A percentile compares a stretch with the other conserved stretches of the same genome.
phyloP scores from a whole-genome alignment of 768 basidiomycete species.

The Clavulina sp. region DNA sequence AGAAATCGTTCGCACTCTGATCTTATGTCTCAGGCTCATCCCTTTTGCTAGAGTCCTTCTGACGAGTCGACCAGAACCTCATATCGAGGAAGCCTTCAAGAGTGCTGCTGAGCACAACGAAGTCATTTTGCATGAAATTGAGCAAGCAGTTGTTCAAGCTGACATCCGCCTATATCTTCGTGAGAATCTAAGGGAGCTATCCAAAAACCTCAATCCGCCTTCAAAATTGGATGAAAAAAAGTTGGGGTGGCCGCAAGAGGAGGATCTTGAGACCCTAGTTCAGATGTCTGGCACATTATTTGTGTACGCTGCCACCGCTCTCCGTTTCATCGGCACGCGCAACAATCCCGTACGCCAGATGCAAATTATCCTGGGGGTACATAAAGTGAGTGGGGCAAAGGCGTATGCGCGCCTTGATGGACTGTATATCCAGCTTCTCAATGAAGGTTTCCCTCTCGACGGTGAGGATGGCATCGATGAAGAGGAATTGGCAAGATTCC shows the following conservation, averaged over 20 bases:
- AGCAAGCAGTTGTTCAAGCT: neutral
- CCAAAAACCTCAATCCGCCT: neutral
- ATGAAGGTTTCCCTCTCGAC: no score
- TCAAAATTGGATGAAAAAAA: no score
- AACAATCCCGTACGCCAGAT: no score
- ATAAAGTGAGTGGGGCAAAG: no score
- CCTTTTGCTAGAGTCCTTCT: neutral
- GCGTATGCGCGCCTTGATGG: no score
- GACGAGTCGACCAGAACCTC: constrained; percentile 16
- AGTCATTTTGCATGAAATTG: constrained; percentile 7
- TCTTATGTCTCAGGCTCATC: neutral
- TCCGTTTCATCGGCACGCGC: neutral
- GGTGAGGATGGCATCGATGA: neutral
- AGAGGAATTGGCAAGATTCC: neutral
- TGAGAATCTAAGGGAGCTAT: neutral
- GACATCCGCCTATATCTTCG: constrained; percentile 9
- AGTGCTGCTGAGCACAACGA: neutral
- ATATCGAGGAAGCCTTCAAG: constrained; percentile 12
- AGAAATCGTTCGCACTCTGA: neutral
- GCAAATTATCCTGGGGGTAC: no score
- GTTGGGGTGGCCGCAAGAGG: neutral
- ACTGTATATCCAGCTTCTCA: no score
- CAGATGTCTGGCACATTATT: neutral
- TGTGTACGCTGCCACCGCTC: neutral
- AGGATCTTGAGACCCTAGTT: neutral